Percentiles rank a stretch among this genome's conserved stretches.
Evolutionary conservation across 2,329 filamentous ascomycete species (phyloP).

Genomic region (Nakataea oryzae): DNA sequence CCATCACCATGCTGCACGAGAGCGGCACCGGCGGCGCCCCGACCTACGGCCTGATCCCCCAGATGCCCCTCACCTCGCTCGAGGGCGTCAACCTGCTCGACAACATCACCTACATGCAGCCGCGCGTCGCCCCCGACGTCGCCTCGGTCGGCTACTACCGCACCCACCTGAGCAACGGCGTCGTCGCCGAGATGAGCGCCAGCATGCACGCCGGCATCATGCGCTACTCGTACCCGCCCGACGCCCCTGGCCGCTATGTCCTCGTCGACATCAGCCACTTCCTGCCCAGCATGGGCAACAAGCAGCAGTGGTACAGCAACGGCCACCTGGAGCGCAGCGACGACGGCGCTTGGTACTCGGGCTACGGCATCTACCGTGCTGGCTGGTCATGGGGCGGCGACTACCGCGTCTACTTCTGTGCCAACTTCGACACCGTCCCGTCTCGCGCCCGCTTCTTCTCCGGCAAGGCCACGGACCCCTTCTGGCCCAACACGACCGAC

Average conservation of each 20-base stretch:
- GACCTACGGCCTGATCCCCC: conserved; percentile 57
- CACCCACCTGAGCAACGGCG: conserved; percentile 41
- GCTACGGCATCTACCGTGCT: conserved; percentile 52
- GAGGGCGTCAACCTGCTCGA: conserved; percentile 38
- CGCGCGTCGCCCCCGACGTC: conserved; percentile 23
- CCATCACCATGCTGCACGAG: conserved; percentile 55
- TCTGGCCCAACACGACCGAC: conserved; percentile 18
- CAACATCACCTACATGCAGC: conserved; percentile 35
- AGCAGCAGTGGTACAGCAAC: conserved; percentile 49
- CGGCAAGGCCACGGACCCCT: conserved; percentile 33
- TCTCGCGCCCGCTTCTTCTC: conserved; percentile 24
- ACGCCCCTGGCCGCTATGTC: conserved; percentile 28
- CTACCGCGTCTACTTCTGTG: conserved; percentile 56
- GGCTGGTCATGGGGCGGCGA: conserved; percentile 54
- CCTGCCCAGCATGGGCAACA: conserved; percentile 46
- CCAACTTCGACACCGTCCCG: conserved; percentile 36
- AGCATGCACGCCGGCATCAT: conserved; percentile 46
- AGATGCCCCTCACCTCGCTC: conserved; percentile 39
- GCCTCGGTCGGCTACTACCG: conserved; percentile 52
- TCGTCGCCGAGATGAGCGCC: conserved; percentile 46
- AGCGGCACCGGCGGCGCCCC: conserved; percentile 58
- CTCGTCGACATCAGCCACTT: conserved; percentile 57
- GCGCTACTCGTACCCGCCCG: conserved; percentile 43
- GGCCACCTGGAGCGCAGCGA: conserved; percentile 41
- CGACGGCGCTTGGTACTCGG: conserved; percentile 40